These are phyloP conservation scores for Sphaerulina vaccinii DNA, from an alignment of 2,329 filamentous ascomycete species.

Conservation along the genomic window DNA sequence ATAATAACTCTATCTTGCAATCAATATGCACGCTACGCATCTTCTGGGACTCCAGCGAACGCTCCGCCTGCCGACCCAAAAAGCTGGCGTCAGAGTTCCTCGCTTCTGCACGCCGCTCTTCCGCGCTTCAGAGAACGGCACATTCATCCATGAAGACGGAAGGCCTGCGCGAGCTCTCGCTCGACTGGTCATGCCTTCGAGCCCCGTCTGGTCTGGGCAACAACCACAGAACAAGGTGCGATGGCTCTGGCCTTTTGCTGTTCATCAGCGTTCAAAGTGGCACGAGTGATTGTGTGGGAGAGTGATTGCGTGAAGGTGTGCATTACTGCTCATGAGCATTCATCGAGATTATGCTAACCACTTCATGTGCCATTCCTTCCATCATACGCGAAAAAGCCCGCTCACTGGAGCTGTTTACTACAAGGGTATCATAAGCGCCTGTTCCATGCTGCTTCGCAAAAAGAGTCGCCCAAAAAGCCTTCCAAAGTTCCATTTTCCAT, in stretches of 20 bases:
- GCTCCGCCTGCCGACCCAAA: neutral
- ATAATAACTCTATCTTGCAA: neutral
- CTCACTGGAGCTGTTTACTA: slow-evolving; percentile 17
- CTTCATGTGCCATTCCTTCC: neutral
- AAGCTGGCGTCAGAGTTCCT: neutral
- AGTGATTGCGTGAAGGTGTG: neutral
- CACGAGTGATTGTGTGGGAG: too few relatives aligned
- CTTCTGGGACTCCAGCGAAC: neutral
- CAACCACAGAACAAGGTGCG: too few relatives aligned
- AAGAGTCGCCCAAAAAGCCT: slow-evolving; percentile 23
- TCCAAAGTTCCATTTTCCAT: slow-evolving; percentile 1
- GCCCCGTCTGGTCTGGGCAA: neutral
- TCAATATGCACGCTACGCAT: neutral
- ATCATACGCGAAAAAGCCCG: slow-evolving; percentile 7
- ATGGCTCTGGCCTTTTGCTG: too few relatives aligned
- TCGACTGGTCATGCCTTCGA: too few relatives aligned
- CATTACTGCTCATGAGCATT: slow-evolving; percentile 1
- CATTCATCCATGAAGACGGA: too few relatives aligned
- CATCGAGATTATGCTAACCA: neutral
- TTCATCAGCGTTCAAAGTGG: too few relatives aligned
- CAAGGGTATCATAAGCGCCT: slow-evolving; percentile 31
- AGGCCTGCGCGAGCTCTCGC: too few relatives aligned
- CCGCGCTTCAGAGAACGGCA: too few relatives aligned
- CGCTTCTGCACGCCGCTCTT: too few relatives aligned
- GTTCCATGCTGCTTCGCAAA: slow-evolving; percentile 24